Evolutionary conservation across 2,329 filamentous ascomycete species (phyloP).

Genomic region (Fusarium sp.): DNA sequence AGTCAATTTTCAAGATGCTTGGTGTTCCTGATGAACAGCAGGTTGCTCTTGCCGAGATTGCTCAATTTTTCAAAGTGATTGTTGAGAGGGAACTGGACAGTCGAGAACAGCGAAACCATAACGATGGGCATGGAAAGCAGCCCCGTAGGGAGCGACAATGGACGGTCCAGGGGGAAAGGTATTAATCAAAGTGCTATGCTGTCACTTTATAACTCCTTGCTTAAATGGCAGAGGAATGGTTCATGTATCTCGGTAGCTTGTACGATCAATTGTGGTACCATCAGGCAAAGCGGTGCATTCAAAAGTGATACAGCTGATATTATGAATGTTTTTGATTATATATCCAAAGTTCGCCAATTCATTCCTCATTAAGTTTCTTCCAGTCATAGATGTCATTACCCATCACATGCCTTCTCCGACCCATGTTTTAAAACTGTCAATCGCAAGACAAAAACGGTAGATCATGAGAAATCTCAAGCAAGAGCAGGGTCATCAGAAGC

Average conservation of each 20-base stretch:
- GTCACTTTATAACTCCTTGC: neutral
- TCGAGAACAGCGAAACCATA: conserved; percentile 40
- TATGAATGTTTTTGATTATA: neutral
- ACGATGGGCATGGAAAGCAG: conserved; percentile 26
- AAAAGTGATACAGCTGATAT: neutral
- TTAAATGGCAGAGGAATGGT: neutral
- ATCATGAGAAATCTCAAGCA: conserved; percentile 26
- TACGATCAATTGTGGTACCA: neutral
- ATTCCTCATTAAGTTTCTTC: conserved; percentile 30
- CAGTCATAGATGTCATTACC: neutral
- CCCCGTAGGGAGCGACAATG: conserved; percentile 18
- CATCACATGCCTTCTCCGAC: conserved; percentile 3
- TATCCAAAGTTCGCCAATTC: conserved; percentile 15
- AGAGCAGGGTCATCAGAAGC: neutral
- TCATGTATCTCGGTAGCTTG: neutral
- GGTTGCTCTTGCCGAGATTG: conserved; percentile 60
- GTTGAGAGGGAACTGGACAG: conserved; percentile 58
- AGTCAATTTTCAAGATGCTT: conserved; percentile 62
- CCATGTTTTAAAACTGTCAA: neutral
- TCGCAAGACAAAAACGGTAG: neutral
- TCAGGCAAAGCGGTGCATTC: neutral
- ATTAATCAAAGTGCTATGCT: neutral
- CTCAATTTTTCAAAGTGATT: conserved; percentile 65
- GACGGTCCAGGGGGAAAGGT: conserved; percentile 7
- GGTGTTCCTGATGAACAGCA: conserved; percentile 58